Percentiles rank a stretch among this genome's conserved stretches.
Conservation (phyloP, 2,329 filamentous ascomycete genomes). For the Aspergillus sp. region DNA sequence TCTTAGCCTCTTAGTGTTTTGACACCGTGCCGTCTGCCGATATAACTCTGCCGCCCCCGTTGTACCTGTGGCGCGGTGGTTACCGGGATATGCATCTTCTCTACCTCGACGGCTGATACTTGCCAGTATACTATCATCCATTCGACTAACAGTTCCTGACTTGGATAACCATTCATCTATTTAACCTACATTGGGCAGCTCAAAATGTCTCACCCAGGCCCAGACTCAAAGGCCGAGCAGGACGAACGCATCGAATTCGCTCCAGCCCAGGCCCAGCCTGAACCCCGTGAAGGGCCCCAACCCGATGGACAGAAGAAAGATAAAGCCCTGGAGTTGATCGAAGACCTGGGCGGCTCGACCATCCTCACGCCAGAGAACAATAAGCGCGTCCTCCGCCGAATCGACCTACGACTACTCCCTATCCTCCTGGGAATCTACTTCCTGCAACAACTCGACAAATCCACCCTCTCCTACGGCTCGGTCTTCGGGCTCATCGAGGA, state of each 20-base stretch:
- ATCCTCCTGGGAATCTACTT: constrained; percentile 63
- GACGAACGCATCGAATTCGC: constrained; percentile 28
- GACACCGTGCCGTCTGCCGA: not conserved
- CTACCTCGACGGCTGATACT: not conserved
- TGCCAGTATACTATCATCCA: not conserved
- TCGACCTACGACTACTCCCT: constrained; percentile 53
- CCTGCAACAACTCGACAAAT: constrained; percentile 64
- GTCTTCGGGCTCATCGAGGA: constrained; percentile 64
- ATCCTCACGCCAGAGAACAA: constrained; percentile 55
- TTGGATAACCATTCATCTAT: no score
- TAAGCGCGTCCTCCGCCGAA: constrained; percentile 50
- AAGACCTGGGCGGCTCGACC: constrained; percentile 46
- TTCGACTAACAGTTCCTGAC: no score
- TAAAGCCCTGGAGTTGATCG: constrained; percentile 53
- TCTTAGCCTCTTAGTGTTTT: not conserved
- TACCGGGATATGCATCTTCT: constrained; percentile 1
- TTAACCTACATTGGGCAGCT: not conserved
- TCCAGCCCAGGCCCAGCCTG: not conserved
- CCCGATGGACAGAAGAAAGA: constrained; percentile 32
- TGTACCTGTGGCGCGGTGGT: not conserved
- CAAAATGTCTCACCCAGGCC: not conserved
- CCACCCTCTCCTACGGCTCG: constrained; percentile 60
- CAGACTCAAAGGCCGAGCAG: constrained; percentile 19
- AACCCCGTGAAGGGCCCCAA: not conserved
- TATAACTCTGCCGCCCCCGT: not conserved